Base-by-base conservation (phyloP, 1,284 basidiomycete species). In the Heterobasidion irregulare region DNA sequence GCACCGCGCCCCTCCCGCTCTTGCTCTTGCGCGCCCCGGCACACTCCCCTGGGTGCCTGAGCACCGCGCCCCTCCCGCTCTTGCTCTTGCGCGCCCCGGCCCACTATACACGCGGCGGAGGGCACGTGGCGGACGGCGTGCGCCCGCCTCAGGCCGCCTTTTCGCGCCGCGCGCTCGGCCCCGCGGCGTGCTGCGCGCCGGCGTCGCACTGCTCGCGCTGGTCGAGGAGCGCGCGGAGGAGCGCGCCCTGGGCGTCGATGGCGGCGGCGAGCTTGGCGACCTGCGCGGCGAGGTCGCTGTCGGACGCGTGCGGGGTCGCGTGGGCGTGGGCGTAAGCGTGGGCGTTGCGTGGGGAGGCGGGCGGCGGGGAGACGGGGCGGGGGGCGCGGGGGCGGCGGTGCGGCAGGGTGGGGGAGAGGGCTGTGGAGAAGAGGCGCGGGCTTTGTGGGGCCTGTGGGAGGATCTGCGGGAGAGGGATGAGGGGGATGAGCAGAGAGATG, bases 231-330 rank as follows among this genome's bases (percentile, higher is more conserved):
- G n/a, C 38, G 18, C 66, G 63, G 44, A 88, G 67, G 65, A 84
- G 64, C 60, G 71, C 70, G 2, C 77, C 77, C 60, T 87, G 85
- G 55, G 62, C 65, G 62, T 84, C 81, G 16, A 87, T 73, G 15
- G 74, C 72, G 8, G 60, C 66, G 12, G 74, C 70, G 46, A 88
- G 68, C 54, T 83, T 81, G 6, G 70, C 65, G 44, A 88, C 82
- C 67, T 88, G 84, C 46, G 70, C 68, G 57, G 10, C n/a, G 38
- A 41, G 38, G 38, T 41, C n/a, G 38, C 12, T 10, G n/a, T 6
- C n/a, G 38, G 38, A 47, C 16, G 34, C 66, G n/a, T n/a, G n/a
- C n/a, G n/a, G n/a, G n/a, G n/a, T n/a, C n/a, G n/a, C n/a, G n/a
- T n/a, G n/a, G n/a, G n/a, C n/a, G n/a, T n/a, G n/a, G n/a, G n/a